phyloP scores from a whole-genome alignment of 2,329 filamentous ascomycete genomes.

The Sclerotinia subarctica region DNA sequence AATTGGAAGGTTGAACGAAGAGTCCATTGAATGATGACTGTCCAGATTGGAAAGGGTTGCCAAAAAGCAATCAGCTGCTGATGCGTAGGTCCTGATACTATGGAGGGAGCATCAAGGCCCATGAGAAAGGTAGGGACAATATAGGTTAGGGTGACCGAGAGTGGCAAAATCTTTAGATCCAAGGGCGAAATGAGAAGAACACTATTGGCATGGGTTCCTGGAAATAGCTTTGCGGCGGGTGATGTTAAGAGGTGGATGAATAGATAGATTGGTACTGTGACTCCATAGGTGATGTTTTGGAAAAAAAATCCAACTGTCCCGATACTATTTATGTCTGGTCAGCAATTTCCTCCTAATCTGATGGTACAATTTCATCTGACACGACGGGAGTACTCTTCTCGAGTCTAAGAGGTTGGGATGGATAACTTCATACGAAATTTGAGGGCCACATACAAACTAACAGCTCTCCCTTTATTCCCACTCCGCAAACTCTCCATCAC shows the following conservation, averaged over 20 bases:
- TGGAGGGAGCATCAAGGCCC: constrained; percentile 42
- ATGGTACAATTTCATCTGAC: not conserved
- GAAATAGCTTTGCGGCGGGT: constrained; percentile 37
- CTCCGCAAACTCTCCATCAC: constrained; percentile 45
- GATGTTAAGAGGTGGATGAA: constrained; percentile 45
- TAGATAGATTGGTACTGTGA: constrained; percentile 45
- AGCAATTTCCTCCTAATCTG: not conserved
- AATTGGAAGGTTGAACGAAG: constrained; percentile 24
- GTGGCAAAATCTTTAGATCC: constrained; percentile 40
- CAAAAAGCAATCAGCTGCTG: constrained; percentile 49
- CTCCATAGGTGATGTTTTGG: constrained; percentile 45
- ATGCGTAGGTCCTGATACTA: constrained; percentile 43
- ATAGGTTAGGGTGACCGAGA: constrained; percentile 44
- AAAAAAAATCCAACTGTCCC: constrained; percentile 43
- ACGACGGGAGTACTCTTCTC: not conserved
- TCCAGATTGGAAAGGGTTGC: constrained; percentile 50
- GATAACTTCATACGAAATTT: not conserved
- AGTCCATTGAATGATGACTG: constrained; percentile 42
- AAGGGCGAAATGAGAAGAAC: constrained; percentile 34
- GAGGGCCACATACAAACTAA: constrained; percentile 42
- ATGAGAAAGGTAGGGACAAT: constrained; percentile 45
- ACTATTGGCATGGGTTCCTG: constrained; percentile 38
- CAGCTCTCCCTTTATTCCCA: constrained; percentile 43
- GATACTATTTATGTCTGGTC: constrained; percentile 29
- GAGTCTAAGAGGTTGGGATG: not conserved